phyloP scores from a whole-genome alignment of 352 stramenopile species.

The Phytophthora megakarya region DNA sequence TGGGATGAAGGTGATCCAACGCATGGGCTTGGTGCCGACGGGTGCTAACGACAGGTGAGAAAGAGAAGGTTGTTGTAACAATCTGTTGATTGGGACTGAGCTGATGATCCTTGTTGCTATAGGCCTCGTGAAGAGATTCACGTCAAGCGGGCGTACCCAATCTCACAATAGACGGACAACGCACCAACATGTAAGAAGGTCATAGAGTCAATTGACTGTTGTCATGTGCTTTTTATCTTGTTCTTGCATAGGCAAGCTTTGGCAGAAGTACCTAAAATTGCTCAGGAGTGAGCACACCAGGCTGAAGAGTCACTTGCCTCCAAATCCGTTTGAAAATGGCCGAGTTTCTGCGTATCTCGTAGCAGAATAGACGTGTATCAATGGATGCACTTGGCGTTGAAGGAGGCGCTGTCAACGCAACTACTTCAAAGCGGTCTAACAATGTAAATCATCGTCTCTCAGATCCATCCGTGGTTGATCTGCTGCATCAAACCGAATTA shows the following conservation, averaged over 20 bases:
- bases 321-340: constrained; percentile 29
- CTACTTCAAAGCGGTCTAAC: not conserved
- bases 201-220: constrained; percentile 15
- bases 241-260: no score
- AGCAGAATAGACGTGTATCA: constrained; percentile 13
- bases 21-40: constrained; percentile 90
- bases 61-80: not conserved
- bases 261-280: no score
- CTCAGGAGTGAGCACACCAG: not conserved
- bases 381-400: constrained; percentile 16
- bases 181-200: constrained; percentile 9
- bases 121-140: constrained; percentile 84
- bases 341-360: constrained; percentile 6
- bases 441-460: not conserved
- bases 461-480: constrained; percentile 21
- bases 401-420: not conserved
- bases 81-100: not conserved
- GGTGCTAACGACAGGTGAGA: constrained; percentile 83
- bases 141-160: constrained; percentile 68
- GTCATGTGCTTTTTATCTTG: no score
- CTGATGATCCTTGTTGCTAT: constrained; percentile 6
- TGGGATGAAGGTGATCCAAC: constrained; percentile 94
- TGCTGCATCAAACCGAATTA: constrained; percentile 45
- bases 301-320: constrained; percentile 31
- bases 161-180: constrained; percentile 44